A percentile compares a stretch with the other conserved stretches of the same genome.
These are phyloP conservation scores for Pichia sp. DNA, from an alignment of 1,139 yeast species.

Conservation along the genomic window DNA sequence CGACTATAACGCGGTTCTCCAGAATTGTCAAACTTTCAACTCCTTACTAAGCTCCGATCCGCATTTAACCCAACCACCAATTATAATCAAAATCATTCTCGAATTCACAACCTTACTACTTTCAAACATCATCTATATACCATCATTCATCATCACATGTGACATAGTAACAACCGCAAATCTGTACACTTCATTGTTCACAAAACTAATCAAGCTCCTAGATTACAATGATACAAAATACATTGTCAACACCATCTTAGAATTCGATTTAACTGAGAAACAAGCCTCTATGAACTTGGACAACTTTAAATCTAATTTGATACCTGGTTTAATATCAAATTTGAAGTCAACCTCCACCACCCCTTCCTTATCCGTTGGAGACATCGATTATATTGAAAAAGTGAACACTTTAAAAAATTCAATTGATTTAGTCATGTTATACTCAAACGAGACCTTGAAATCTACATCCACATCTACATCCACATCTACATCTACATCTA, in stretches of 20 bases:
- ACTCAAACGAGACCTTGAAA: constrained; percentile 16
- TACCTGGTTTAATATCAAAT: constrained; percentile 16
- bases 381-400: background rate
- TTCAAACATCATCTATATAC: constrained; percentile 16
- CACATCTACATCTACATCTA: background rate
- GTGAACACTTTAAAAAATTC: constrained; percentile 12
- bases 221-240: constrained; percentile 15
- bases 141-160: background rate
- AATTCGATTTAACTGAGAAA: constrained; percentile 16
- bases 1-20: background rate
- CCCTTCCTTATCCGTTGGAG: too few species aligned
- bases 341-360: too few species aligned
- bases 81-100: constrained; percentile 16
- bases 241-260: constrained; percentile 13
- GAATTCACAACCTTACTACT: constrained; percentile 19
- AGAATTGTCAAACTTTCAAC: constrained; percentile 6
- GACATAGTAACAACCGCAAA: background rate
- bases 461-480: background rate
- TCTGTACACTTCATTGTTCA: constrained; percentile 7
- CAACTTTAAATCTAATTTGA: constrained; percentile 7
- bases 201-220: constrained; percentile 8
- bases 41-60: constrained; percentile 3
- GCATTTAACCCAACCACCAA: constrained; percentile 16
- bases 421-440: constrained; percentile 15
- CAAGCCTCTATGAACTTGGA: constrained; percentile 8